Base-by-base conservation (phyloP, 2,329 filamentous ascomycete species). In the Ceratocystis cubensis region DNA sequence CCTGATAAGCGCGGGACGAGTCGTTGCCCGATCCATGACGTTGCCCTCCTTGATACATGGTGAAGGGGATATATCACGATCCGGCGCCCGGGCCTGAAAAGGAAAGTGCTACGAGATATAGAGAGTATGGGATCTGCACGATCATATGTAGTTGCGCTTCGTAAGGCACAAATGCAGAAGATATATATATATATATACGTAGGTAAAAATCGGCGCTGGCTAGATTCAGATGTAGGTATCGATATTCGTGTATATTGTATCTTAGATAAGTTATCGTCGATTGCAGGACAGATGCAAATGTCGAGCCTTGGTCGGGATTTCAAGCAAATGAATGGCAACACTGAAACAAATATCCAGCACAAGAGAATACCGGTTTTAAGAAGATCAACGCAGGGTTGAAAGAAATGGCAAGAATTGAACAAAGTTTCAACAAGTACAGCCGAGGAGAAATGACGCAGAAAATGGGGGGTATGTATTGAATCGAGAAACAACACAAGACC, bases 31-130 rank as follows among this genome's bases (percentile, higher is more conserved):
- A 75, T 70, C 75, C 75, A 75, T 79, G 77, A 73, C 81, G 76
- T 73, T 82, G 81, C 61, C 78, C 75, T 70, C 78, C 78, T 72
- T 79, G 78, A 75, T 84, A 85, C 82, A 85, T 85, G 74, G 69
- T 74, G 72, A 72, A 71, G 70, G 72, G 67, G 66, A 69, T 67
- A 73, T 69, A 81, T 81, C 63, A 85, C 81, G 69, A 90, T 89
- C 78, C 91, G 89, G 72, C 82, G 80, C 41, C 56, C 2, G 30
- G 56, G 28, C 25, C 56, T 5, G 2, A 8, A 15, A 25, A n/a
- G 28, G 28, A 28, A 53, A 15, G 20, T 22, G 48, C 8, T 3
- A 17, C 25, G 56, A 25, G 15, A 59, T 59, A 20, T 15, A 57
- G 7, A 57, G 10, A 13, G 5, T 7, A 57, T n/a, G 22, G 25